Base-by-base conservation (phyloP, 257 asterid species). In the Primulina eburnea region DNA sequence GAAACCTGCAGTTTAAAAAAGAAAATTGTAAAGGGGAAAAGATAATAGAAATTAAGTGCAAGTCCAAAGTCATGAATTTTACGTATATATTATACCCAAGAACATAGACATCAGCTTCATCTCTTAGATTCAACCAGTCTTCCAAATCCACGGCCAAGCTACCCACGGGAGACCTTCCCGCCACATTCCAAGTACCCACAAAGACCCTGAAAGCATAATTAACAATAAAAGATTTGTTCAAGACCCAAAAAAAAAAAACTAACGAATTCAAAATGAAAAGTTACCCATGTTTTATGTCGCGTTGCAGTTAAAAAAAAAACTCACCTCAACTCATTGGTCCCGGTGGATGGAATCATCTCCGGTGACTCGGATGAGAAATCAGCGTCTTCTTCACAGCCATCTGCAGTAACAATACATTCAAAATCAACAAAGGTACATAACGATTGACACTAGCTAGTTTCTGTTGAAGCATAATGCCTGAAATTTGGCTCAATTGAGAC, bases 241-340 rank as follows among this genome's bases (percentile, higher is more conserved):
- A 35, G 40, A 43, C 53, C 29, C 3, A 28, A 28, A 28, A 28
- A 43, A 3, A 2, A 12, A 43, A 43, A 43, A 43, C 5, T 43
- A 10, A 43, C 53, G 53, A 11, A 43, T 43, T 47, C 26, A 24
- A 24, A 0, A 24, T 24, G 26, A 24, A 24, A 24, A 24, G 26
- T 24, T 10, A 71, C 62, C 63, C 56, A 34, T 2, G 21, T 24
- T 58, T 35, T 29, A 26, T 1, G 3, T 21, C 35, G 8, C 72
- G 40, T 70, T 11, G 40, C 40, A 52, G 50, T 50, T 18, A 28
- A 0, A 43, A 67, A 0, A 43, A 67, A 72, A 64, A 64, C 82
- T 62, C 64, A 89, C 97, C 96, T 86, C 69, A 90, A 70, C 62
- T 92, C 91, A 62, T 84, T 60, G 60, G 75, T 71, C 18, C 68